Conservation (phyloP, 768 basidiomycete species). For the Tricholoma hemisulphureum region DNA sequence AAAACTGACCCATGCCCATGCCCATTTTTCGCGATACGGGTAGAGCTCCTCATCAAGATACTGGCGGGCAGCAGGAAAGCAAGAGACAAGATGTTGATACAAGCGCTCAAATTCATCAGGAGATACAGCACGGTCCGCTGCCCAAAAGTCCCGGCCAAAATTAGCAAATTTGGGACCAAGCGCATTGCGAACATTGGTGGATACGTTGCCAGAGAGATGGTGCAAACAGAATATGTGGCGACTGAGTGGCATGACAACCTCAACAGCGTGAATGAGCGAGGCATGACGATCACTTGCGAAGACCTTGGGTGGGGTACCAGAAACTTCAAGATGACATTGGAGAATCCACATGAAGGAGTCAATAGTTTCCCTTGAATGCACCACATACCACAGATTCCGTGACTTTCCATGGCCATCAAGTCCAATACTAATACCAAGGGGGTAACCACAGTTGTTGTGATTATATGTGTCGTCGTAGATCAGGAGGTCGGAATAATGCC, state of each 20-base stretch:
- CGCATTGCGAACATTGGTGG: conserved; percentile 14
- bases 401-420: conserved; percentile 18
- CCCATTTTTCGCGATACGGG: conserved; percentile 31
- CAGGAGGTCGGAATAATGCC: conserved; percentile 19
- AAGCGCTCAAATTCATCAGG: conserved; percentile 27
- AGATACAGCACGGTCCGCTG: conserved; percentile 27
- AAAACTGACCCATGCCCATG: conserved; percentile 29
- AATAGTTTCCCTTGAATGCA: conserved; percentile 18
- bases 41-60: conserved; percentile 32
- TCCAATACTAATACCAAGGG: conserved; percentile 22
- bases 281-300: conserved; percentile 9
- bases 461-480: conserved; percentile 23
- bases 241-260: conserved; percentile 2
- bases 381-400: conserved; percentile 22
- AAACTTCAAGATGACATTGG: conserved; percentile 11
- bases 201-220: conserved; percentile 28
- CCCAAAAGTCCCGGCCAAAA: conserved; percentile 29
- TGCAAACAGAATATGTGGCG: conserved; percentile 23
- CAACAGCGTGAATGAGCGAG: conserved; percentile 9
- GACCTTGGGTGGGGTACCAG: conserved; percentile 2
- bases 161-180: conserved; percentile 16
- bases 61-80: conserved; percentile 13
- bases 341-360: conserved; percentile 18
- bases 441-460: conserved; percentile 18
- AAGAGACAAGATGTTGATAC: conserved; percentile 15